Percentiles rank a stretch among this genome's conserved stretches.
Conservation (phyloP, 1,284 basidiomycete genomes). For the Cryptococcus depauperatus region DNA sequence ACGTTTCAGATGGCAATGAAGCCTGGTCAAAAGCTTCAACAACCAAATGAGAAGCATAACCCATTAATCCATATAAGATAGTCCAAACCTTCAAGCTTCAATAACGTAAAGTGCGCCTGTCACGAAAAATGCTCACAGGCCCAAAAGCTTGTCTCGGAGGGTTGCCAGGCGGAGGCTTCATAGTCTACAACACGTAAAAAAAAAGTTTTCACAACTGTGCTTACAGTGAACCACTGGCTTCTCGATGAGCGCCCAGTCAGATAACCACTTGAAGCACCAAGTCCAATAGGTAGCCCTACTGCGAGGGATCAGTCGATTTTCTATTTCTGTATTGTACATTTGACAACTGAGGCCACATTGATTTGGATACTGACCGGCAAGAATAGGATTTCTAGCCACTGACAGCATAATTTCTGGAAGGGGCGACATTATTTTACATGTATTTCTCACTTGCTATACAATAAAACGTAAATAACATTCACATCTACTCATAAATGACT, state of each 20-base stretch:
- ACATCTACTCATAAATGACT: not conserved
- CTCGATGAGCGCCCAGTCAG: constrained; percentile 46
- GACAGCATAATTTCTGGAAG: constrained; percentile 50
- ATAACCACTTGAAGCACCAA: constrained; percentile 54
- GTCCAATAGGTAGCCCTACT: constrained; percentile 55
- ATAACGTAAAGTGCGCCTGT: not conserved
- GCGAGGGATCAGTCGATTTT: not conserved
- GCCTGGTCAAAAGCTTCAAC: constrained; percentile 53
- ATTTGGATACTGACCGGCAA: constrained; percentile 44
- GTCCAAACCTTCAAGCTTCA: constrained; percentile 20
- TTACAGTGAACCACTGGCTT: constrained; percentile 57
- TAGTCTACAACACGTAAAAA: constrained; percentile 13
- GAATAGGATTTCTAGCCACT: constrained; percentile 54
- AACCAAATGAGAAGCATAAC: constrained; percentile 63
- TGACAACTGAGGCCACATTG: not conserved
- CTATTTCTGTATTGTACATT: not conserved
- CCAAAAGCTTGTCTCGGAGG: constrained; percentile 54
- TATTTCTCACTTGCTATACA: too few species aligned
- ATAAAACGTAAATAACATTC: too few species aligned
- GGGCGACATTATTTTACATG: too few species aligned
- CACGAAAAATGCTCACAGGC: constrained; percentile 38
- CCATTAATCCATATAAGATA: constrained; percentile 52
- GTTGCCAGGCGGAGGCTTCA: constrained; percentile 34
- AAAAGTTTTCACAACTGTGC: constrained; percentile 10
- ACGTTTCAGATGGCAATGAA: constrained; percentile 45